phyloP scores from a whole-genome alignment of 768 basidiomycete species.

The Daedaleopsis nitida region DNA sequence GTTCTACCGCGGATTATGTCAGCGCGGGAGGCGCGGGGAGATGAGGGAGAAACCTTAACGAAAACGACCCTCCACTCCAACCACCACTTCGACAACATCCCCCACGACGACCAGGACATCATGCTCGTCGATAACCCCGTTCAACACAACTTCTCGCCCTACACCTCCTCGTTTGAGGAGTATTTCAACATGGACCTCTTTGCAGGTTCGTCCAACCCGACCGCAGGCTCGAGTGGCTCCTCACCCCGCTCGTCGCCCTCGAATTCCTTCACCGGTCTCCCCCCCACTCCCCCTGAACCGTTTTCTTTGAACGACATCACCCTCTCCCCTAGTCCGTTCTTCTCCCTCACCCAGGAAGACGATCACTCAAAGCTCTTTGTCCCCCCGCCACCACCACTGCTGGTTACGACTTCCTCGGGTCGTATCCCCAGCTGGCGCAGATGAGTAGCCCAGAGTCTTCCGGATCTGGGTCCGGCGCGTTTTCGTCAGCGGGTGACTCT shows the following conservation, averaged over 20 bases:
- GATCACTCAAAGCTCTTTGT: conserved; percentile 29
- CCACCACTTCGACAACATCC: conserved; percentile 6
- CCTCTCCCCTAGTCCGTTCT: conserved; percentile 21
- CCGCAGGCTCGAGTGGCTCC: conserved; percentile 24
- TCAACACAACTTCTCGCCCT: conserved; percentile 22
- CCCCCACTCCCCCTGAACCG: conserved; percentile 28
- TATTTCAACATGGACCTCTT: conserved; percentile 70
- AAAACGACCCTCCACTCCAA: conserved; percentile 8
- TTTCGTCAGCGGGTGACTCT: conserved; percentile 24
- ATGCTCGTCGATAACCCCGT: conserved; percentile 49
- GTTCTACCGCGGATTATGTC: conserved; percentile 3
- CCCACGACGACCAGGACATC: conserved; percentile 6
- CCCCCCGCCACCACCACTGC: conserved; percentile 28
- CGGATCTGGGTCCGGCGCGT: conserved; percentile 21
- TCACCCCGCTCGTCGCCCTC: conserved; percentile 32
- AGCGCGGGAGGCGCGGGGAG: not conserved
- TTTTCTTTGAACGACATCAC: conserved; percentile 24
- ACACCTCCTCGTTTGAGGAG: conserved; percentile 52
- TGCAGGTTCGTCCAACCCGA: conserved; percentile 29
- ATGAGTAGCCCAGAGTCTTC: conserved; percentile 32
- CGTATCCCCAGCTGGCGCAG: conserved; percentile 26
- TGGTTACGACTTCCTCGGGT: conserved; percentile 44
- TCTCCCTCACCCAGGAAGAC: conserved; percentile 32
- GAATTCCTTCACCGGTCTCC: conserved; percentile 26
- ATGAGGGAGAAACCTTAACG: not conserved